Evolutionary conservation across 2,329 filamentous ascomycete species (phyloP), one percentile per base, ranked within the genome.

Genomic region (Trichoderma sp.): DNA sequence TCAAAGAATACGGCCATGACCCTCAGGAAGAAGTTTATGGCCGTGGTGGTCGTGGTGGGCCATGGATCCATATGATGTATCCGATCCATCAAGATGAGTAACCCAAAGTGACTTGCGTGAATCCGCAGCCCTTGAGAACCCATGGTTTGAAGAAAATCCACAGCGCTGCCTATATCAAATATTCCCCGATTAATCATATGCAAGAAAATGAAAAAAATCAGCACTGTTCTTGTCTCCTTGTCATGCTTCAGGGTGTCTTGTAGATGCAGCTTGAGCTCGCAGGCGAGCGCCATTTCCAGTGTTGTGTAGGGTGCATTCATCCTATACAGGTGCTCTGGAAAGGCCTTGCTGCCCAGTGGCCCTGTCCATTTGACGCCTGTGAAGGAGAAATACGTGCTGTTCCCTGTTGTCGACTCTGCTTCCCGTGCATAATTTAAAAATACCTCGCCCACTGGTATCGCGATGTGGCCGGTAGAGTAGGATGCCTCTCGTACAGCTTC

Each of bases 261-360:
- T 3, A 32, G n/a, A 23, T 20, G 62, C 12, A 65, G 17, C 17
- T 34, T 50, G 4, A 65, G 28, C 1, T 13, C 9, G 6, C 12
- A 30, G 4, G 62, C 62, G 3, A 65, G 2, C 7, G 62, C 62
- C 4, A 50, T 3, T 12, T 65, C 62, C 0, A 34, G 7, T 6
- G 26, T 65, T 0, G 62, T 30, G 62, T 17, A 65, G 1, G 3
- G 8, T 3, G 12, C 11, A 11, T 9, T 0, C 3, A 1, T 2
- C 12, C 23, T 12, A 32, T 50, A 20, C n/a, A n/a, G n/a, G n/a
- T n/a, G n/a, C 3, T 61, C 3, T 20, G 39, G 39, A 17, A 64
- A 20, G 23, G 15, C n/a, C 1, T 26, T 26, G 5, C 7, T 53
- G 6, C 0, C 20, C 1, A 0, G 11, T 3, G 9, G 0, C 3